A percentile compares a stretch with the other conserved stretches of the same genome.
phyloP scores from a whole-genome alignment of 352 stramenopile genomes.

The Phytophthora pinifolia region DNA sequence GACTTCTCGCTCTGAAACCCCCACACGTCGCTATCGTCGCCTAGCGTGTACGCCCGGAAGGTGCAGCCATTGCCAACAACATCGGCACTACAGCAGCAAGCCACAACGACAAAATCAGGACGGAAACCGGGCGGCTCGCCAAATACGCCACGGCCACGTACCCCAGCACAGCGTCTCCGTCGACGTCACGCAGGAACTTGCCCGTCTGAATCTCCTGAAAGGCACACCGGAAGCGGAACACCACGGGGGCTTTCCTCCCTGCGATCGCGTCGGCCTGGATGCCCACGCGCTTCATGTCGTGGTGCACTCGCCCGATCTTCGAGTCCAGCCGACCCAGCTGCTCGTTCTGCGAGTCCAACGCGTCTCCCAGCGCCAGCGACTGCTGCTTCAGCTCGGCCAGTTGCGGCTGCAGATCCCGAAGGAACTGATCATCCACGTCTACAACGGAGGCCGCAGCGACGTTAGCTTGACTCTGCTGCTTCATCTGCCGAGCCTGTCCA shows the following conservation, averaged over 20 bases:
- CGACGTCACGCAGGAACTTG: slow-evolving; percentile 56
- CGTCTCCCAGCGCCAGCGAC: slow-evolving; percentile 56
- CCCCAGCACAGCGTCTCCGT: slow-evolving; percentile 61
- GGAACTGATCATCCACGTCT: slow-evolving; percentile 48
- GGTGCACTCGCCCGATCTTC: slow-evolving; percentile 64
- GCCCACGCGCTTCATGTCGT: slow-evolving; percentile 70
- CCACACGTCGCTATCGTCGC: slow-evolving; percentile 78
- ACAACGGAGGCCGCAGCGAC: neutral
- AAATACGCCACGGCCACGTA: slow-evolving; percentile 22
- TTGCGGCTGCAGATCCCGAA: slow-evolving; percentile 55
- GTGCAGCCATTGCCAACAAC: slow-evolving; percentile 59
- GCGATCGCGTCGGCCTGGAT: slow-evolving; percentile 63
- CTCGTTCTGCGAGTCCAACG: slow-evolving; percentile 61
- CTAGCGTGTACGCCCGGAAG: slow-evolving; percentile 74
- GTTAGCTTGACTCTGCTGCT: slow-evolving; percentile 16
- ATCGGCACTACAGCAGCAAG: slow-evolving; percentile 43
- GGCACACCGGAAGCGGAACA: slow-evolving; percentile 69
- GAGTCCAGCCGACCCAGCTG: slow-evolving; percentile 61
- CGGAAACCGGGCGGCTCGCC: neutral
- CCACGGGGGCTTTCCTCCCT: slow-evolving; percentile 34
- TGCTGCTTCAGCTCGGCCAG: slow-evolving; percentile 69
- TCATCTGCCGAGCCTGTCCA: slow-evolving; percentile 1
- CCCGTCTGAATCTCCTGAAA: slow-evolving; percentile 59
- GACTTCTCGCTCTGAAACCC: slow-evolving; percentile 76
- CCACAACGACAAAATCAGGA: neutral